Base-by-base conservation (phyloP, 768 basidiomycete genomes). In the Boletales sp. region DNA sequence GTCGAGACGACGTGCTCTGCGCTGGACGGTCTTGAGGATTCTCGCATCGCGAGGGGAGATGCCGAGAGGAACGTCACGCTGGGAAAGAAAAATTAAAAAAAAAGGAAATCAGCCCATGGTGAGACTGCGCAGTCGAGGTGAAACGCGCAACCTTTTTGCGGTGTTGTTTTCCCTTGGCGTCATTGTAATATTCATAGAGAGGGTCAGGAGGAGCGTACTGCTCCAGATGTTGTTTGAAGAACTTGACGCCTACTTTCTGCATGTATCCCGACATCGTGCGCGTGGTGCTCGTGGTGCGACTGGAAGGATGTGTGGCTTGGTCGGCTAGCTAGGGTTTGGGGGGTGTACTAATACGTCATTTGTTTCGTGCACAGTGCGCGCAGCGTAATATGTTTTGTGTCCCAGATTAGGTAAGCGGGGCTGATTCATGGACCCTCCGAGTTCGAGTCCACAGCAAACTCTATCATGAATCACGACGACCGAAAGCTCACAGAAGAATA, bases 1-100 rank as follows among this genome's bases (percentile, higher is more conserved):
- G 71, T 97, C 94, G 47, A 97, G 84, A 63, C 85, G 81, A 58
- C 88, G 89, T 1, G 91, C 92, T 7, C 91, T 76, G 31, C 77
- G 75, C 60, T 88, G 82, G 30, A 97, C 82, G 17, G 83, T 80
- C 56, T 78, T 78, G 37, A 97, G 74, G 43, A 93, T 84, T 43
- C 80, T 79, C 34, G 79, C 78, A 56, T 97, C 94, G 19, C 87
- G 80, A 14, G 75, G 65, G 0, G 88, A 87, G 3, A 97, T 76
- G 0, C 92, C 92, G 9, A 82, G 80, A 0, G 93, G 93, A 0
- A 80, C 67, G 15, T 74, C 79, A 36, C 90, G 80, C 87, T 89
- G 32, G 12, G 43, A 32, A 17, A 52, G 32, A 47, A 14, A n/a
- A 19, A 21, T n/a, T n/a, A 21, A 21, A 21, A 4, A 4, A n/a